phyloP scores from a whole-genome alignment of 768 basidiomycete genomes.

The Russula lepida region DNA sequence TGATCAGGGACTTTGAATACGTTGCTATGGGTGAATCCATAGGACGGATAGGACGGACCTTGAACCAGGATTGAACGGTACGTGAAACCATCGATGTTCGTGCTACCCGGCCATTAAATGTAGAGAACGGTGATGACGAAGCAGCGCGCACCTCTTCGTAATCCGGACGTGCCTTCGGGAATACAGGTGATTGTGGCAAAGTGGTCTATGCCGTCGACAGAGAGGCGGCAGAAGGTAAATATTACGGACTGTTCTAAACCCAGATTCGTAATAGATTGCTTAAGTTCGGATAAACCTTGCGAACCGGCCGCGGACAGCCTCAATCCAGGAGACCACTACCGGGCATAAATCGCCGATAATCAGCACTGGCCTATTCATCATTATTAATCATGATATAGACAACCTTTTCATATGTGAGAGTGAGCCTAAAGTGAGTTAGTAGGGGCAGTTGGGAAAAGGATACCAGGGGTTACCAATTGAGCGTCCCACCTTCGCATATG shows the following conservation, averaged over 20 bases:
- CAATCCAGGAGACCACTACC: slow-evolving; percentile 17
- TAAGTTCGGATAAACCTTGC: slow-evolving; percentile 16
- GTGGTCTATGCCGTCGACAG: not conserved
- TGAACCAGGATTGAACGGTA: slow-evolving; percentile 21
- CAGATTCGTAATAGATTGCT: not conserved
- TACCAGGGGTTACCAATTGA: slow-evolving; percentile 9
- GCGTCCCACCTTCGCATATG: slow-evolving; percentile 9
- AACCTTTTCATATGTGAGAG: slow-evolving; percentile 17
- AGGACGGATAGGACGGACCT: slow-evolving; percentile 2
- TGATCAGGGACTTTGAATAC: not conserved
- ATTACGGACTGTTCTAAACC: slow-evolving; percentile 12
- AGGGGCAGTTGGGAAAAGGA: not conserved
- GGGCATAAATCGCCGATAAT: not conserved
- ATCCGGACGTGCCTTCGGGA: slow-evolving; percentile 14
- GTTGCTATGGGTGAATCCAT: not conserved
- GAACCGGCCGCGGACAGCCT: slow-evolving; percentile 17
- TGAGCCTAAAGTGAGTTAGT: slow-evolving; percentile 4
- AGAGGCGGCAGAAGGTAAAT: slow-evolving; percentile 12
- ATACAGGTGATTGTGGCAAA: slow-evolving; percentile 16
- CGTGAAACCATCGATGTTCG: slow-evolving; percentile 13
- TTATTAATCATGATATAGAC: not conserved
- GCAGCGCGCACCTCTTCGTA: slow-evolving; percentile 12
- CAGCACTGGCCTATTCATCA: not conserved
- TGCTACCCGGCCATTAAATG: not conserved
- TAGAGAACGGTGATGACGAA: not conserved